These are phyloP conservation scores for Beauveria caledonica DNA, from an alignment of 2,329 filamentous ascomycete genomes.

Conservation along the genomic window DNA sequence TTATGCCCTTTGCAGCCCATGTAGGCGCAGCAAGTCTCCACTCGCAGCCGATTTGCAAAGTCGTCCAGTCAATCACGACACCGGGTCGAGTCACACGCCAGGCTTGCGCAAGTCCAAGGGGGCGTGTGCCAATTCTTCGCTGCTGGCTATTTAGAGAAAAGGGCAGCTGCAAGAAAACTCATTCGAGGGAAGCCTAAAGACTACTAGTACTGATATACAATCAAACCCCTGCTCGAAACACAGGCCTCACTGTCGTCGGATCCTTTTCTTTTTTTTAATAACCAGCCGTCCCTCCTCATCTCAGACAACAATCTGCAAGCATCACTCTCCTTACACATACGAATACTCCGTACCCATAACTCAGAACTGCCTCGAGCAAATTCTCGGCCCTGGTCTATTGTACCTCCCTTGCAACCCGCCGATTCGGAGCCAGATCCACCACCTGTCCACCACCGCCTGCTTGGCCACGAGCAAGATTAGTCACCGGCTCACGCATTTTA, in stretches of 20 bases:
- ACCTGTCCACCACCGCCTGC: background rate
- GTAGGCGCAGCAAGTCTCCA: slow-evolving; percentile 8
- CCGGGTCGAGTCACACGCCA: slow-evolving; percentile 12
- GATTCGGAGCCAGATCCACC: slow-evolving; percentile 12
- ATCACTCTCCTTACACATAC: background rate
- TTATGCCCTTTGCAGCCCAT: slow-evolving; percentile 7
- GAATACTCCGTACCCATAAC: too few species aligned
- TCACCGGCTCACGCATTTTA: slow-evolving; percentile 9
- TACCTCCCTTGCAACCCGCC: background rate
- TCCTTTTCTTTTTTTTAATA: slow-evolving; percentile 1
- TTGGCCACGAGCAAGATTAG: slow-evolving; percentile 9
- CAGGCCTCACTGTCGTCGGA: background rate
- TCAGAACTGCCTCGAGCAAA: background rate
- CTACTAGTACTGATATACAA: background rate
- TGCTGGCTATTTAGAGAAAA: background rate
- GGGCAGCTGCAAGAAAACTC: slow-evolving; percentile 8
- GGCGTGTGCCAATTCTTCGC: slow-evolving; percentile 1
- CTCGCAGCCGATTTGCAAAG: slow-evolving; percentile 11
- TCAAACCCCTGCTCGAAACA: background rate
- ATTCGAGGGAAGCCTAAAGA: slow-evolving; percentile 3
- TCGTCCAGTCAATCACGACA: slow-evolving; percentile 13
- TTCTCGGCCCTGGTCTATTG: background rate
- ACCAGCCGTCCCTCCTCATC: background rate
- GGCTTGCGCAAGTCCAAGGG: slow-evolving; percentile 7
- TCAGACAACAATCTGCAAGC: background rate